Base-by-base conservation (phyloP, 768 basidiomycete genomes). In the Mrakia gelida region DNA sequence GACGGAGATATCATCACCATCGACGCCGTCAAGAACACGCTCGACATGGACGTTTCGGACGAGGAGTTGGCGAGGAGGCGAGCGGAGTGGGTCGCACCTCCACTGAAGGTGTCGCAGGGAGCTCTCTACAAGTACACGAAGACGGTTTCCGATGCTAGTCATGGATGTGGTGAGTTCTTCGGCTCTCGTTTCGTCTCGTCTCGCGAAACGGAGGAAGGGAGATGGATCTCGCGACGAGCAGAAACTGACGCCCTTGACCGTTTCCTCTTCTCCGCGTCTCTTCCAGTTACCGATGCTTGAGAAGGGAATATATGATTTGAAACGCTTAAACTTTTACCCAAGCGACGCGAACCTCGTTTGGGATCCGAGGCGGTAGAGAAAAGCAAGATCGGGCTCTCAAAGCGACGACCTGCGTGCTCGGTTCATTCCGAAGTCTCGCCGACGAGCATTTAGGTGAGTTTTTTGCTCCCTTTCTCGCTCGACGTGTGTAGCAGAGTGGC, bases 1-100 rank as follows among this genome's bases (percentile, higher is more conserved):
- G 93, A 95, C 84, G 94, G 94, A 28, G 94, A 97, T 83, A 80
- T 89, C 75, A 93, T 96, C 82, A 89, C 90, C 54, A 92, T 97
- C 73, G 93, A 98, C 82, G 95, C 95, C 15, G 88, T 92, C 56
- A 89, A 90, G 81, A 97, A 97, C 85, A 89, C 89, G 61, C 90
- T 97, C 81, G 88, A 93, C 82, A 83, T 87, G 77, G 87, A 89
- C 13, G 90, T 99, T 34, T 86, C 92, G 0, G 88, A 89, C 23
- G 91, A 91, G 81, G 95, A 95, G 85, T 87, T 98, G 81, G 91
- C 88, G 80, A 86, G 86, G 78, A 88, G 97, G 30, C 88, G 89
- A 79, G 87, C 87, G 49, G 86, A 83, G 62, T 98, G 96, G 96
- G 89, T 86, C 62, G 90, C 94, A 21, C 93, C 93, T 26, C 91